Conservation (phyloP, 2,329 filamentous ascomycete genomes). For the Colletotrichum limetticola region DNA sequence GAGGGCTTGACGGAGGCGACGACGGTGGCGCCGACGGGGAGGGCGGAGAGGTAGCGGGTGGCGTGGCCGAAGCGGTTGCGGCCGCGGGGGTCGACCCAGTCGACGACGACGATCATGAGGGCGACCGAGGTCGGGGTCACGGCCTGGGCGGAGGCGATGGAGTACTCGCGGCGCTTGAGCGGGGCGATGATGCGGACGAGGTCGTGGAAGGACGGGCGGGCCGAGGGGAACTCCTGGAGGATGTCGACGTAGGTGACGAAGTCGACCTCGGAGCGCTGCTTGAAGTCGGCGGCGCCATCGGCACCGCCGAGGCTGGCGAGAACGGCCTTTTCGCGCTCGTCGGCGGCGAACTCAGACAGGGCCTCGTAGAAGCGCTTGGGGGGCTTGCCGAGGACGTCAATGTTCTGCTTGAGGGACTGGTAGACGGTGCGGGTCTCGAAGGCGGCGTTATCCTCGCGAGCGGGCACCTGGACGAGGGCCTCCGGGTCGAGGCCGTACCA, state of each 20-base stretch:
- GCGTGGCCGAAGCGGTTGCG: conserved; percentile 93
- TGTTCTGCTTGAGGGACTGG: conserved; percentile 89
- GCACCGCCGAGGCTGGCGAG: conserved; percentile 80
- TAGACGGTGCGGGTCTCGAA: conserved; percentile 92
- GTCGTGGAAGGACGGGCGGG: conserved; percentile 88
- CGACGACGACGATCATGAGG: conserved; percentile 96
- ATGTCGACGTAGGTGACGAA: conserved; percentile 92
- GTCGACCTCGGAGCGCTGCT: conserved; percentile 90
- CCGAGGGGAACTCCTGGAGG: conserved; percentile 88
- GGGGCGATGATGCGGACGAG: conserved; percentile 88
- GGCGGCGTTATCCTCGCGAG: conserved; percentile 78
- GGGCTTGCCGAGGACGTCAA: conserved; percentile 96
- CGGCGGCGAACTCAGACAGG: conserved; percentile 84
- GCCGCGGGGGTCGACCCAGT: conserved; percentile 90
- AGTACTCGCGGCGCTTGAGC: conserved; percentile 97
- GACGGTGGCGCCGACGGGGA: conserved; percentile 80
- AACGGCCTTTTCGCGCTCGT: conserved; percentile 84
- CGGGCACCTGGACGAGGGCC: conserved; percentile 90
- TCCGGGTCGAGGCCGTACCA: conserved; percentile 87
- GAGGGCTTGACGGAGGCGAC: conserved; percentile 97
- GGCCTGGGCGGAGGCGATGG: conserved; percentile 97
- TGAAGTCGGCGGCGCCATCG: conserved; percentile 90
- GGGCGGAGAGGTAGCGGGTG: conserved; percentile 85
- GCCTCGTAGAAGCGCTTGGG: conserved; percentile 98
- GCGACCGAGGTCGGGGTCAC: conserved; percentile 91